phyloP scores from a whole-genome alignment of 148 eudicot species.

The Fagopyrum homotropicum region DNA sequence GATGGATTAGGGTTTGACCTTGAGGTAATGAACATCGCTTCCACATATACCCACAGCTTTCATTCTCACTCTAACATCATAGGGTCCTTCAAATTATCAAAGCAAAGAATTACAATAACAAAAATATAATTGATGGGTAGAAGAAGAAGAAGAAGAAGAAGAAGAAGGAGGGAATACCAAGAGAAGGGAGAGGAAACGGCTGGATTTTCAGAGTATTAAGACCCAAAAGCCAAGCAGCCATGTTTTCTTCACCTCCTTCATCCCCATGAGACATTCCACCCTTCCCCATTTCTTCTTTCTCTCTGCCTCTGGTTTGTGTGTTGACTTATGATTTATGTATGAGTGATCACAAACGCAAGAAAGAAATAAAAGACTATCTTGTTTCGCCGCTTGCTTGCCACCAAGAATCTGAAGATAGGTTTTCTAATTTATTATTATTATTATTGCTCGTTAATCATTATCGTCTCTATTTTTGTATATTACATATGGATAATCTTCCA shows the following conservation, averaged over 20 bases:
- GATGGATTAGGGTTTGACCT: constrained; percentile 35
- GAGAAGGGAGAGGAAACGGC: constrained; percentile 81
- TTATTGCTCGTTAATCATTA: neutral
- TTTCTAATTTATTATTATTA: neutral
- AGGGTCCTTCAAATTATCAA: constrained; percentile 40
- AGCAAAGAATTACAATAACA: neutral
- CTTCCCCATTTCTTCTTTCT: constrained; percentile 39
- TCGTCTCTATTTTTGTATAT: too few species aligned
- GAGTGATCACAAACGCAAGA: neutral
- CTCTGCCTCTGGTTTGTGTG: neutral
- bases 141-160: neutral
- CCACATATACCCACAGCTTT: constrained; percentile 99
- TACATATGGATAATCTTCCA: too few species aligned
- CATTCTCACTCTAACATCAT: constrained; percentile 87
- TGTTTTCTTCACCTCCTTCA: constrained; percentile 48
- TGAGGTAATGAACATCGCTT: constrained; percentile 96
- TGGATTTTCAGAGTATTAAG: constrained; percentile 76
- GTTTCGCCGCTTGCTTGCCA: neutral
- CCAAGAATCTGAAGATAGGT: neutral
- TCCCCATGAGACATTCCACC: constrained; percentile 50
- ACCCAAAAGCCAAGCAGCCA: constrained; percentile 95
- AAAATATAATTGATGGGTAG: neutral
- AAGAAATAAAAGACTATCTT: neutral
- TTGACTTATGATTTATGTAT: neutral
- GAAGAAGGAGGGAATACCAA: constrained; percentile 43